phyloP scores from a whole-genome alignment of 441 rosid species.

The Gossypium aridum region DNA sequence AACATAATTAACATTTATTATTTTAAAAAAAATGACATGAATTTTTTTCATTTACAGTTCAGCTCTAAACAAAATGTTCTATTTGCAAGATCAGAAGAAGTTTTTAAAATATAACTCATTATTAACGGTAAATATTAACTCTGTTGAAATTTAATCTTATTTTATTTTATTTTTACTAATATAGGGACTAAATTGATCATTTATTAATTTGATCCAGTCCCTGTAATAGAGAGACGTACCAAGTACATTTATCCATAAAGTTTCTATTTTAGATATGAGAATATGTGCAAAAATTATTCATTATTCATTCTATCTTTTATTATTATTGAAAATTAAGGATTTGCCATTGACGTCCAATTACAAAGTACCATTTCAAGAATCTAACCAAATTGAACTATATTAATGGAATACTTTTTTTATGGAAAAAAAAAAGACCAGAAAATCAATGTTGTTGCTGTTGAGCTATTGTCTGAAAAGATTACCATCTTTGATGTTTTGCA shows the following conservation, averaged over 20 bases:
- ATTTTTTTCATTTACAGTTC: too few relatives aligned
- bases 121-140: too few relatives aligned
- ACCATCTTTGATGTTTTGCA: constrained; percentile 18
- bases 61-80: too few relatives aligned
- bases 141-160: too few relatives aligned
- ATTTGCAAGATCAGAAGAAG: too few relatives aligned
- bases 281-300: neutral
- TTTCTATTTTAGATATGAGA: neutral
- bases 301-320: neutral
- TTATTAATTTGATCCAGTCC: too few relatives aligned
- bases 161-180: too few relatives aligned
- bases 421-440: neutral
- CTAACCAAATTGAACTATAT: neutral
- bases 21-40: too few relatives aligned
- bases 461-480: constrained; percentile 21
- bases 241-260: neutral
- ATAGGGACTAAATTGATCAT: too few relatives aligned
- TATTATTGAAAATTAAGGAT: neutral
- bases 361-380: neutral
- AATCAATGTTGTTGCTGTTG: neutral
- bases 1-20: too few relatives aligned
- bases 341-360: neutral
- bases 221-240: too few relatives aligned
- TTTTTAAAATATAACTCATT: too few relatives aligned
- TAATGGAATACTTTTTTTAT: neutral